These are phyloP conservation scores for Ochromonas danica DNA, from an alignment of 108 stramenopile species.

Conservation along the genomic window DNA sequence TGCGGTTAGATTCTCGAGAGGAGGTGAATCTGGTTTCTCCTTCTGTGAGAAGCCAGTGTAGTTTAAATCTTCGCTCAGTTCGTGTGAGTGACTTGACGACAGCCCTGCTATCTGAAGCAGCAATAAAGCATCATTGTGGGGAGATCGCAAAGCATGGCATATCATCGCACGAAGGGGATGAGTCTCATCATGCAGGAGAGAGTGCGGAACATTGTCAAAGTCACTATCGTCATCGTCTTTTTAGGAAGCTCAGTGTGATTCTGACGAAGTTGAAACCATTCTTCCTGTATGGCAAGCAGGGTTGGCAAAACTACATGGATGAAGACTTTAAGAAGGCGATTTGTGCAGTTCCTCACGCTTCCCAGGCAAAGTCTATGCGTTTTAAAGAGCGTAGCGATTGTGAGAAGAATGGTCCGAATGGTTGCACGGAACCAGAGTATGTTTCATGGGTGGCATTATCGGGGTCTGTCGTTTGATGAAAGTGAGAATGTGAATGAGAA, in stretches of 20 bases:
- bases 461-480: too few species aligned
- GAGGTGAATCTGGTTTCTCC: too few species aligned
- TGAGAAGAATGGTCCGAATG: neutral
- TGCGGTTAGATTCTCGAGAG: too few species aligned
- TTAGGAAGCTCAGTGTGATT: neutral
- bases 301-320: neutral
- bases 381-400: neutral
- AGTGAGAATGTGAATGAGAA: too few species aligned
- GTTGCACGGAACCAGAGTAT: conserved; percentile 3
- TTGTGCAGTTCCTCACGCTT: neutral
- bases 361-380: neutral
- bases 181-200: neutral
- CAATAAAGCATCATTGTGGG: neutral
- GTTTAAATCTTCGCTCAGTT: neutral
- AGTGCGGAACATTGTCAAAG: neutral
- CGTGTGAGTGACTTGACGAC: neutral
- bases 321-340: neutral
- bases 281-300: neutral
- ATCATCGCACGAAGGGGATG: neutral
- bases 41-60: neutral
- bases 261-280: neutral
- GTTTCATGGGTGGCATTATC: too few species aligned
- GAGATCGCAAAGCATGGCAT: neutral
- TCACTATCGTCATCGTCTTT: neutral
- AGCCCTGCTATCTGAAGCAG: neutral